These are phyloP conservation scores for Aspergillus amoenus DNA, from an alignment of 2,329 filamentous ascomycete species.

Conservation along the genomic window DNA sequence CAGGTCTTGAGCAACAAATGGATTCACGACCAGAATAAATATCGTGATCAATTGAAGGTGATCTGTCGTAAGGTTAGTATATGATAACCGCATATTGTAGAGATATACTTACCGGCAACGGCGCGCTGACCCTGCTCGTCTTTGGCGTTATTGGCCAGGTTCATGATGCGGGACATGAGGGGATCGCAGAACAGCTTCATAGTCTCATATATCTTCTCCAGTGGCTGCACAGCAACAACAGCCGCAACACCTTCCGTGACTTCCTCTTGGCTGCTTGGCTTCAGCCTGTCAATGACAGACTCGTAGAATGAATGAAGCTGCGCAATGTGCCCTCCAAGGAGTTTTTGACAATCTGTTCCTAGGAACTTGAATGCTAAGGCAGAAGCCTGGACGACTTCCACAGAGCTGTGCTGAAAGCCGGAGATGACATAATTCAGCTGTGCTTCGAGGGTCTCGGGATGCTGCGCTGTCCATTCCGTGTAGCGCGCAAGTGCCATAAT, in stretches of 20 bases:
- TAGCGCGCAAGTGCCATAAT: conserved; percentile 97
- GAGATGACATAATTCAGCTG: conserved; percentile 96
- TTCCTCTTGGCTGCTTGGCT: conserved; percentile 86
- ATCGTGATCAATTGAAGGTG: conserved; percentile 89
- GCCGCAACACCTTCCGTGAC: conserved; percentile 93
- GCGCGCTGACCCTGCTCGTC: conserved; percentile 81
- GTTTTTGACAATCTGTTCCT: conserved; percentile 87
- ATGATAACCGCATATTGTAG: neutral
- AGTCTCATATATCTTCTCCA: conserved; percentile 75
- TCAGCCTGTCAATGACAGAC: conserved; percentile 80
- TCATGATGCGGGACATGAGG: conserved; percentile 79
- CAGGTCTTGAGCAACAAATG: conserved; percentile 68
- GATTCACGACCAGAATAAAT: conserved; percentile 77
- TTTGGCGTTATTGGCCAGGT: conserved; percentile 79
- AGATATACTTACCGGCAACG: conserved; percentile 64
- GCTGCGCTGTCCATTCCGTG: conserved; percentile 94
- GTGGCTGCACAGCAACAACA: conserved; percentile 82
- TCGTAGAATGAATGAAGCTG: conserved; percentile 93
- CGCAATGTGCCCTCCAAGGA: conserved; percentile 77
- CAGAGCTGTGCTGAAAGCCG: conserved; percentile 83
- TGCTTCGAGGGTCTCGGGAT: conserved; percentile 85
- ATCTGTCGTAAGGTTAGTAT: conserved; percentile 53
- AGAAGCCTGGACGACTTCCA: conserved; percentile 86
- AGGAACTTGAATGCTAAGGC: conserved; percentile 96
- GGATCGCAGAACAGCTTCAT: conserved; percentile 94